A percentile compares a stretch with the other conserved stretches of the same genome.
Evolutionary conservation across 441 rosid species (phyloP).

Genomic region (Theobroma grandiflorum): DNA sequence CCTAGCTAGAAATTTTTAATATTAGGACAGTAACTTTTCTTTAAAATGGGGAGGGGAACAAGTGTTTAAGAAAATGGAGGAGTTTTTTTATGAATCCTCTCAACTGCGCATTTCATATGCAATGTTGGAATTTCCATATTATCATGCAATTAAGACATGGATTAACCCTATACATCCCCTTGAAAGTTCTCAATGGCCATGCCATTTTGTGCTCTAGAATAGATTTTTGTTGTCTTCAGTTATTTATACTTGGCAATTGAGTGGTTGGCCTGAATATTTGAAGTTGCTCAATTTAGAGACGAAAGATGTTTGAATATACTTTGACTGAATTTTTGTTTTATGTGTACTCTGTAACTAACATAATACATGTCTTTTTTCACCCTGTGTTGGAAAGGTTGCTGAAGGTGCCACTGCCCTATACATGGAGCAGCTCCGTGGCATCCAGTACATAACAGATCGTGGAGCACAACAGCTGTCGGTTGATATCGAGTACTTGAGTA

Average conservation of each 20-base stretch:
- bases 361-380: background rate
- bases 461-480: constrained; percentile 91
- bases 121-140: too few relatives aligned
- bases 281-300: background rate
- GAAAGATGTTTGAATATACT: background rate
- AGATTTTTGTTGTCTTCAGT: background rate
- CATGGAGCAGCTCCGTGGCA: constrained; percentile 95
- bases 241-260: background rate
- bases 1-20: background rate
- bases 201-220: background rate
- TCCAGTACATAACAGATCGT: constrained; percentile 82
- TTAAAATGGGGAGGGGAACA: too few relatives aligned
- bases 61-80: too few relatives aligned
- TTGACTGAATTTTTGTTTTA: constrained; percentile 3
- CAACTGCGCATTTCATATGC: too few relatives aligned
- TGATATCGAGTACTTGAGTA: constrained; percentile 94
- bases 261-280: background rate
- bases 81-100: too few relatives aligned
- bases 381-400: constrained; percentile 63
- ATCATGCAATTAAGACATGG: too few relatives aligned
- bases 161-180: background rate
- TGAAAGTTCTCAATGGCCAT: background rate
- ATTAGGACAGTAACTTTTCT: too few relatives aligned
- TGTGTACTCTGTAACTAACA: background rate
- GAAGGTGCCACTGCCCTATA: constrained; percentile 95